Base-by-base conservation (phyloP, 1,139 yeast genomes). In the Magnusiomyces paraingens region DNA sequence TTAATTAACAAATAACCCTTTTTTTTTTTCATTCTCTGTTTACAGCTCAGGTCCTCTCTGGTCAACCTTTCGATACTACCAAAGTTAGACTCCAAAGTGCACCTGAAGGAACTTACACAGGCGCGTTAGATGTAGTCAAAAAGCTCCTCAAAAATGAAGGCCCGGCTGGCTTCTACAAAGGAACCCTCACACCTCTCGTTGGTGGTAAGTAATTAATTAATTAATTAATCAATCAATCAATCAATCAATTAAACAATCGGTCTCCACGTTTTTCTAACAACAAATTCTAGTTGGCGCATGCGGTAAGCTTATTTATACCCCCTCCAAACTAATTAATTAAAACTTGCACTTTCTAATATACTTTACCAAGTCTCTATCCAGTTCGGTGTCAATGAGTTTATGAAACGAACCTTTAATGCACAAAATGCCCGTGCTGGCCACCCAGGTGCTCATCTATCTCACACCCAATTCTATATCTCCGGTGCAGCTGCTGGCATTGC, bases 21-120 rank as follows among this genome's bases (percentile, higher is more conserved):
- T 20, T 21, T 17, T 15, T 29, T 15, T 47, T 38, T 29, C 18
- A 36, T 32, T 18, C 29, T 50, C 46, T 38, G 52, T 47, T n/a
- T 17, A 12, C 41, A 64, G 90, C 96, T 15, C 98, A 91, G 71
- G 97, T 91, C 14, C 74, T 91, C 49, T 88, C 86, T n/a, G 97
- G 97, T 36, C 97, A 91, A 70, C 98, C 98, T 12, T 91, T 91
- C 64, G 98, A 91, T 68, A 88, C 96, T 11, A 88, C 94, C 49
- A 91, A 90, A 70, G 97, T 91, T 41, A 79, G 98, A 59, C 75
- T 91, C 50, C 97, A 91, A 66, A 84, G 93, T 8, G 89, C 95
- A 0, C 82, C 89, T 1, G 83, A 81, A 49, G 93, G 94, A 2
- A 81, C 83, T 22, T 87, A 87, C 62, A 72, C 73, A 14, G 89